Evolutionary conservation across 495 filamentous ascomycete genomes (phyloP), one percentile per base, ranked within the genome.

Genomic region (Neurospora sp.): DNA sequence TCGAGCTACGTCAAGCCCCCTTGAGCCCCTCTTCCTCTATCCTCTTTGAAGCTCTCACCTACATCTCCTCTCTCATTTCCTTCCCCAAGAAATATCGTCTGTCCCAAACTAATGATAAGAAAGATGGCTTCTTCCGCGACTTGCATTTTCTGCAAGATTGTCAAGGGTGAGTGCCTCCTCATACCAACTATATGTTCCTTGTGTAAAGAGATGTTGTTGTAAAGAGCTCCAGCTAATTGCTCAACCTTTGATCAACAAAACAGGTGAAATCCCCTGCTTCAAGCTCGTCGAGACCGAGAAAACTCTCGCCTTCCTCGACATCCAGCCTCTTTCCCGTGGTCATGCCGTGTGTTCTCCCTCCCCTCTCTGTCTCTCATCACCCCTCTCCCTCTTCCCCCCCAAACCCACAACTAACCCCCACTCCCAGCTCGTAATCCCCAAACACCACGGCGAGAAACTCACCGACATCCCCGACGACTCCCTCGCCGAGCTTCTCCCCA

Each of bases 121-220:
- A 82, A 76, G 66, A 81, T 81, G 79, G 79, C 81, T 27, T 88
- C 92, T 54, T 97, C 94, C 77, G 73, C 73, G 27, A 87, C 91
- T 62, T 99, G 96, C 78, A 94, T 98, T 81, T 99, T 99, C 86
- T 99, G 96, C 88, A 97, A 92, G 80, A 98, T 99, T 81, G 92
- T 99, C 84, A 97, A 96, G 87, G 96, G 94, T 91, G 84, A 73
- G 42, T 41, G 12, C 40, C 12, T 41, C 40, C 40, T 12, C 39
- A 5, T 5, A 41, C 12, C 12, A 41, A 41, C 39, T 41, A 41
- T 11, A 41, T 14, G 39, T 41, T 41, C 39, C 39, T 14, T 41
- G 41, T n/a, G 10, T 12, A 23, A 20, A 54, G 20, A 23, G 2
- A 12, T 37, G 18, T 54, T 27, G 1, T 27, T 27, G 27, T 27